These are phyloP conservation scores for Candida caryicola DNA, from an alignment of 805 yeast species.

Conservation along the genomic window DNA sequence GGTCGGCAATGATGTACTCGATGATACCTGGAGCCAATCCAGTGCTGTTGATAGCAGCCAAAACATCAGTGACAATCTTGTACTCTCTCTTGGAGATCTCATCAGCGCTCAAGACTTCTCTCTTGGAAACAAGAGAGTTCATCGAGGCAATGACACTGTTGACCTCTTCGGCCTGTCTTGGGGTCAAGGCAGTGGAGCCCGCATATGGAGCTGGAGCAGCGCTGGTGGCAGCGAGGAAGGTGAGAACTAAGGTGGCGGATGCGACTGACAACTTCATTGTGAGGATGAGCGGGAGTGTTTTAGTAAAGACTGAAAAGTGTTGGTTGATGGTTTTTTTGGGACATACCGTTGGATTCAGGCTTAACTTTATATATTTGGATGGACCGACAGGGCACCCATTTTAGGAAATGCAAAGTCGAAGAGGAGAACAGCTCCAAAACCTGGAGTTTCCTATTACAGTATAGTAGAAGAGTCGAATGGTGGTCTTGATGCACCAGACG, in stretches of 20 bases:
- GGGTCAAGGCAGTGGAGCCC: slow-evolving; percentile 19
- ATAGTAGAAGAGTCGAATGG: not conserved
- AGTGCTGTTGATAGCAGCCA: slow-evolving; percentile 35
- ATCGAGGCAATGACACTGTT: slow-evolving; percentile 27
- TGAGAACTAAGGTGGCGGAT: slow-evolving; percentile 8
- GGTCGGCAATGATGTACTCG: slow-evolving; percentile 30
- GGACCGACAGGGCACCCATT: not conserved
- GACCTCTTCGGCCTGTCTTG: slow-evolving; percentile 19
- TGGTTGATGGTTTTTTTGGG: no score
- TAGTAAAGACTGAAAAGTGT: slow-evolving; percentile 2
- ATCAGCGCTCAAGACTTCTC: slow-evolving; percentile 19
- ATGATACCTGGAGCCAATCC: slow-evolving; percentile 36
- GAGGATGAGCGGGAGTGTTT: not conserved
- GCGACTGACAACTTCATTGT: slow-evolving; percentile 13
- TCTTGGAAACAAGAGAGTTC: slow-evolving; percentile 28
- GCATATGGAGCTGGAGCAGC: slow-evolving; percentile 14
- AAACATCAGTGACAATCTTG: slow-evolving; percentile 40
- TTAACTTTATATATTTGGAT: slow-evolving; percentile 2
- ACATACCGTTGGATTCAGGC: not conserved
- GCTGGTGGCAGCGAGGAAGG: slow-evolving; percentile 17
- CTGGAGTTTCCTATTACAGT: slow-evolving; percentile 3
- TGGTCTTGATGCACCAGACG: no score
- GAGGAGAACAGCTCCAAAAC: not conserved
- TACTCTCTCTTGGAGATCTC: slow-evolving; percentile 37
- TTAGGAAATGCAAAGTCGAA: not conserved